Evolutionary conservation across 1,284 basidiomycete species (phyloP).

Genomic region (Tremellales sp.): DNA sequence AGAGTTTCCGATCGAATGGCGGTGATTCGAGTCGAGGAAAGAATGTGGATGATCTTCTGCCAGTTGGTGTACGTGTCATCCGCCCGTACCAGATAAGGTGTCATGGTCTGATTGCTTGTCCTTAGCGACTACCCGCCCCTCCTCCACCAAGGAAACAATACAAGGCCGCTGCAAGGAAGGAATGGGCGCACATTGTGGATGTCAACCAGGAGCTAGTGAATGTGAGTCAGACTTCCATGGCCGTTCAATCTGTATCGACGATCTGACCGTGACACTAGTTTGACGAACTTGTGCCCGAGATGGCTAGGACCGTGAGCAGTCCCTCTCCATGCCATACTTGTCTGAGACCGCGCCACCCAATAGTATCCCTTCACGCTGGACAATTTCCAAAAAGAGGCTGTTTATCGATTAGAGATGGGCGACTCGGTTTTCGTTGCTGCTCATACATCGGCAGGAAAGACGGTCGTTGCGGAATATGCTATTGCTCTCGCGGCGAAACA

Average conservation of each 20-base stretch:
- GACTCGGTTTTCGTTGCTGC: conserved; percentile 99
- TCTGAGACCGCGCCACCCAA: conserved; percentile 8
- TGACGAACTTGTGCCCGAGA: conserved; percentile 49
- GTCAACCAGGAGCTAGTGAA: conserved; percentile 85
- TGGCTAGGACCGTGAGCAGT: conserved; percentile 44
- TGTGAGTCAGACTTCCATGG: conserved; percentile 26
- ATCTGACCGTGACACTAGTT: conserved; percentile 30
- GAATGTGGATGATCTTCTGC: conserved; percentile 78
- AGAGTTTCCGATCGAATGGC: conserved; percentile 15
- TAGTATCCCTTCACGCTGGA: conserved; percentile 83
- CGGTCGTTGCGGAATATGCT: conserved; percentile 98
- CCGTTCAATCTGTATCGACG: too few relatives aligned
- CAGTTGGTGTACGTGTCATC: conserved; percentile 61
- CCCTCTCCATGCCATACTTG: not conserved
- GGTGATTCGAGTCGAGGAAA: conserved; percentile 22
- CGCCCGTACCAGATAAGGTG: conserved; percentile 1
- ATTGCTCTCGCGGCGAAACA: conserved; percentile 95
- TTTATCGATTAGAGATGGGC: conserved; percentile 95
- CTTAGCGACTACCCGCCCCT: conserved; percentile 46
- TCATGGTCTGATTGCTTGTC: too few relatives aligned
- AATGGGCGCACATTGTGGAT: conserved; percentile 98
- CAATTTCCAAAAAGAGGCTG: conserved; percentile 94
- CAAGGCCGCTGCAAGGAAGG: conserved; percentile 64
- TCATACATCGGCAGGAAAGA: conserved; percentile 99
- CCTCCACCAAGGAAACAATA: conserved; percentile 35